Evolutionary conservation across 2,329 filamentous ascomycete genomes (phyloP).

Genomic region (Cladosporium austrohemisphaericum): DNA sequence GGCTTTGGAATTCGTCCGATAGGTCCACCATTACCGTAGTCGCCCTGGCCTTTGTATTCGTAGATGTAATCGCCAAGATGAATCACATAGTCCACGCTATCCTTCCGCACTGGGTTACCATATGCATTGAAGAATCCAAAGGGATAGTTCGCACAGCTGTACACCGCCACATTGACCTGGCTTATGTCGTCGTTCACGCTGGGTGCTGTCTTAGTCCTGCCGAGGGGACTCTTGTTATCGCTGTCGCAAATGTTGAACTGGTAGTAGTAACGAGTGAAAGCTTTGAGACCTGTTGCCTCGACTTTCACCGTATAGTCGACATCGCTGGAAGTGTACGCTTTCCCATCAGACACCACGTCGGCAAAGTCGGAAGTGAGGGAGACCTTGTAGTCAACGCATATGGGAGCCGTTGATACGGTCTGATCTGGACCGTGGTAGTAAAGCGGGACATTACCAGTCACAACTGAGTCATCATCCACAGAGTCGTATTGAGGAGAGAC

Average conservation of each 20-base stretch:
- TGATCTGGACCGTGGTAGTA: slow-evolving; percentile 54
- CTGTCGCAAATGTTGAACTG: slow-evolving; percentile 27
- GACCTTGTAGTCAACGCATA: slow-evolving; percentile 24
- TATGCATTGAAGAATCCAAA: slow-evolving; percentile 29
- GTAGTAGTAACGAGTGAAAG: slow-evolving; percentile 29
- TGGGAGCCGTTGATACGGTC: slow-evolving; percentile 21
- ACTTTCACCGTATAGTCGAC: slow-evolving; percentile 30
- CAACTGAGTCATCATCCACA: slow-evolving; percentile 45
- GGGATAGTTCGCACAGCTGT: slow-evolving; percentile 28
- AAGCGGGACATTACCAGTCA: slow-evolving; percentile 54
- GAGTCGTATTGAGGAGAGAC: slow-evolving; percentile 38
- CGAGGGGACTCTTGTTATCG: slow-evolving; percentile 22
- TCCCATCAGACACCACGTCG: slow-evolving; percentile 18
- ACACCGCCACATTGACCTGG: slow-evolving; percentile 26
- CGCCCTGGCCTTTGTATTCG: slow-evolving; percentile 35
- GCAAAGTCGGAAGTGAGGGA: slow-evolving; percentile 19
- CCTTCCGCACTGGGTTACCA: slow-evolving; percentile 26
- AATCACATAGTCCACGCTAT: slow-evolving; percentile 40
- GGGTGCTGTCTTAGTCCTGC: slow-evolving; percentile 28
- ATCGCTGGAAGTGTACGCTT: slow-evolving; percentile 27
- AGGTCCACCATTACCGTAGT: slow-evolving; percentile 20
- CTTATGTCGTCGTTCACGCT: slow-evolving; percentile 22
- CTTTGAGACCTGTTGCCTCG: slow-evolving; percentile 23
- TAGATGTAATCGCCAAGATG: slow-evolving; percentile 40
- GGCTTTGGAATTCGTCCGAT: slow-evolving; percentile 29